Base-by-base conservation (phyloP, 2,329 filamentous ascomycete genomes). In the Colletotrichum graminicola region DNA sequence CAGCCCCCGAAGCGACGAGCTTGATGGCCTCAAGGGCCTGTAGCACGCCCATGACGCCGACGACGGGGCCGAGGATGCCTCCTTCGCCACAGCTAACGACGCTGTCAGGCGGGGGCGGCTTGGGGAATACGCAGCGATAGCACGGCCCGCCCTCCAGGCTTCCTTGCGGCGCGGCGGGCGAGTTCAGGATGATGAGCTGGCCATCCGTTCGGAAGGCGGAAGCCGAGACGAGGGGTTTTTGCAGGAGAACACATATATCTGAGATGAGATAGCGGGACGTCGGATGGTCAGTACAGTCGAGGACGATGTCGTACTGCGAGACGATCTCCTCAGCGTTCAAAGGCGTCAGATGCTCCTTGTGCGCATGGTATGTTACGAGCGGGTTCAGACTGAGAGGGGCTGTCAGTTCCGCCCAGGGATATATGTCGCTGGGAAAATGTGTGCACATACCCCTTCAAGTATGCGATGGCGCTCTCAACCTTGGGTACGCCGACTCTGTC, bases 241-340 rank as follows among this genome's bases (percentile, higher is more conserved):
- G 83, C 0, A 95, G 85, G 5, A 97, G 84, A 12, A 98, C 92
- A 75, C 94, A 97, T 21, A 93, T 89, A 78, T 99, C 96, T 0
- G 94, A 97, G 74, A 98, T 93, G 56, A 98, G 88, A 79, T 99
- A 98, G 54, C 96, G 93, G 0, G 94, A 93, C 1, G 93, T 92
- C 0, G 96, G 95, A 74, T 95, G 94, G 81, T 99, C 96, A 12
- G 95, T 98, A 80, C 96, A 99, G 80, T 99, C 96, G 16, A 99
- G 89, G 1, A 98, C 90, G 0, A 98, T 76, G 76, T 97, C 94
- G 78, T 97, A 98, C 5, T 84, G 76, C 0, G 84, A 82, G 67
- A 97, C 89, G 51, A 94, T 90, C 0, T 84, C 80, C 8, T 89
- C 82, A 0, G 94, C 93, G 63, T 92, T 93, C 70, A 89, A 82